Evolutionary conservation across 2,329 filamentous ascomycete genomes (phyloP), one percentile per base, ranked within the genome.

Genomic region (Penicillium vulpinum): DNA sequence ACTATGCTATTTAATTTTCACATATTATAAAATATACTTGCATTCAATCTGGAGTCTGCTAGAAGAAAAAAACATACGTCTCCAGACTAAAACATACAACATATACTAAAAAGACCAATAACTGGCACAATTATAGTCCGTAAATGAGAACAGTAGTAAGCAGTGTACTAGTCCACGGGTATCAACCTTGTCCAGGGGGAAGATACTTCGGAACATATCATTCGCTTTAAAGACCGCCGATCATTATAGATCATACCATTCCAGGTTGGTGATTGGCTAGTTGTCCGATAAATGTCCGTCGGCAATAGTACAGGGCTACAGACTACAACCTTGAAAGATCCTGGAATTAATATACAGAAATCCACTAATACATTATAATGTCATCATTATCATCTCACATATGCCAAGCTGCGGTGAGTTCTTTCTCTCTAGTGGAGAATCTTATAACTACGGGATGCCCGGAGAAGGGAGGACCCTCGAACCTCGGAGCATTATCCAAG

Each of bases 211-310:
- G 18, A 31, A 13, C 35, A 29, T 28, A 28, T 28, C 26, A 28
- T 28, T n/a, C 7, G 9, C 16, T 54, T 16, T 22, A 38, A 18
- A 13, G 5, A 44, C 31, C 7, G 58, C 45, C 50, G 59, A 65
- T 67, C 64, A 59, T 47, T 40, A 48, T 57, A 56, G 55, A 62
- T 65, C 61, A 58, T 49, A 38, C 47, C 57, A 58, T 48, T 39
- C 9, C 1, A 31, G 13, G 1, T 5, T 39, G 29, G 5, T 65
- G 61, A 70, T 70, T 72, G 67, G 69, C 21, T 28, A 28, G 7
- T 57, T 2, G 44, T 46, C 69, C 70, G 70, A 69, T 55, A 70
- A 71, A 64, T 68, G 60, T 43, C 70, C 70, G 70, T 62, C 8
- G 16, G 11, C 31, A 22, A 16, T 44, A 29, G n/a, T 13, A 11